These are phyloP conservation scores for Chaetomiaceae sp. DNA, from an alignment of 2,329 filamentous ascomycete genomes.

Conservation along the genomic window DNA sequence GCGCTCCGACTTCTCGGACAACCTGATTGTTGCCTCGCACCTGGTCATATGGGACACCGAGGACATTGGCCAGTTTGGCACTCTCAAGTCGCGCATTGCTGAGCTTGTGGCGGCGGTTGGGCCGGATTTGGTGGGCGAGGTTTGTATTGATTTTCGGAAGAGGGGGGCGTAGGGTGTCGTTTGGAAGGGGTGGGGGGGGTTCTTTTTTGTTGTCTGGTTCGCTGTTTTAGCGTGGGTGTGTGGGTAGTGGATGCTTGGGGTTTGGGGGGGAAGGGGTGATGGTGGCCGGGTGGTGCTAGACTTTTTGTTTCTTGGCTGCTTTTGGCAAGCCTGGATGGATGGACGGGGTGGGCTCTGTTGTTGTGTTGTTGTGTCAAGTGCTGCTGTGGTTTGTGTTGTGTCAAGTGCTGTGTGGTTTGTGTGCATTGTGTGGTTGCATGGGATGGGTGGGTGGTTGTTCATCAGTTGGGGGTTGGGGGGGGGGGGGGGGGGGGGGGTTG, in stretches of 20 bases:
- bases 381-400: too few species aligned
- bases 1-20: constrained; percentile 37
- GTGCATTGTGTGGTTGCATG: too few species aligned
- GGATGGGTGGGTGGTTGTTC: too few species aligned
- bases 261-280: neutral
- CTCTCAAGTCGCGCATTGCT: constrained; percentile 58
- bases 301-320: too few species aligned
- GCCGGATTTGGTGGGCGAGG: constrained; percentile 48
- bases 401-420: neutral
- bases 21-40: constrained; percentile 43
- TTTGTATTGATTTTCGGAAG: constrained; percentile 54
- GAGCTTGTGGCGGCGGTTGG: constrained; percentile 65
- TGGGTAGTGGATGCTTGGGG: too few species aligned
- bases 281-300: too few species aligned
- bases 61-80: constrained; percentile 43
- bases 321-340: too few species aligned
- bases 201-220: neutral
- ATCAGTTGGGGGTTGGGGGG: neutral
- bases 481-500: neutral
- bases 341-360: too few species aligned
- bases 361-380: too few species aligned
- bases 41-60: constrained; percentile 56
- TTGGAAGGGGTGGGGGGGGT: neutral
- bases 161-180: neutral
- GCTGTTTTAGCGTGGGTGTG: too few species aligned